Percentiles rank a stretch among this genome's conserved stretches.
These are phyloP conservation scores for Nannochloropsis oceanica DNA, from an alignment of 108 stramenopile genomes.

Conservation along the genomic window DNA sequence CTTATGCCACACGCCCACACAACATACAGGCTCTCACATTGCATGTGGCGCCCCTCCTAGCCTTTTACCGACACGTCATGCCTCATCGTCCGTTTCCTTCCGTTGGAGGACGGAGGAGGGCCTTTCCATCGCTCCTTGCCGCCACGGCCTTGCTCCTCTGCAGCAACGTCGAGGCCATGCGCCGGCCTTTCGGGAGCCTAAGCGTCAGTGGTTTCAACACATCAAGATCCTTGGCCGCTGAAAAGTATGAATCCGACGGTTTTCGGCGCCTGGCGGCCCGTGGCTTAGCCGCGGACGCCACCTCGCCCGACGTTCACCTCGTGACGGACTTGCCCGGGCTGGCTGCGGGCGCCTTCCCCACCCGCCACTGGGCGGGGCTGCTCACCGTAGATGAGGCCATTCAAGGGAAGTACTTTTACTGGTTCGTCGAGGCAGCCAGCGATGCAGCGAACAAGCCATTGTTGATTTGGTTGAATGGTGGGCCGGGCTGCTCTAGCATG, in stretches of 20 bases:
- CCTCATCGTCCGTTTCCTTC: too few relatives aligned
- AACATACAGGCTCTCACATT: too few relatives aligned
- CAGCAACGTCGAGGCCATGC: too few relatives aligned
- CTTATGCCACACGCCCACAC: too few relatives aligned
- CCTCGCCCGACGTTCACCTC: slow-evolving; percentile 23
- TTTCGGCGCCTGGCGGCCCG: neutral
- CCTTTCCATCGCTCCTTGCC: too few relatives aligned
- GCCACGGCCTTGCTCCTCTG: too few relatives aligned
- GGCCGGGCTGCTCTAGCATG: slow-evolving; percentile 72
- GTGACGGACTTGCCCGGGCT: slow-evolving; percentile 32
- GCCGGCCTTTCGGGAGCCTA: too few relatives aligned
- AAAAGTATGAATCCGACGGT: neutral
- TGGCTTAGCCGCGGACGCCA: neutral
- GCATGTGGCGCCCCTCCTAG: too few relatives aligned
- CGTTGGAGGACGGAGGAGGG: too few relatives aligned
- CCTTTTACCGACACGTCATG: too few relatives aligned
- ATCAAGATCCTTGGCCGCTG: neutral
- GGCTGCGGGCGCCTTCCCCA: neutral
- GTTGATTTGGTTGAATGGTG: slow-evolving; percentile 71
- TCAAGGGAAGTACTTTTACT: slow-evolving; percentile 77
- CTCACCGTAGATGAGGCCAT: slow-evolving; percentile 11
- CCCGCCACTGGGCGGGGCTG: slow-evolving; percentile 27
- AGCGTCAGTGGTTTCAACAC: neutral
- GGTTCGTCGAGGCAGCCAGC: slow-evolving; percentile 54
- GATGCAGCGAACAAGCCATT: slow-evolving; percentile 49